A percentile compares a stretch with the other conserved stretches of the same genome.
Evolutionary conservation across 2,329 filamentous ascomycete genomes (phyloP).

Genomic region (Trichoderma atroviride): DNA sequence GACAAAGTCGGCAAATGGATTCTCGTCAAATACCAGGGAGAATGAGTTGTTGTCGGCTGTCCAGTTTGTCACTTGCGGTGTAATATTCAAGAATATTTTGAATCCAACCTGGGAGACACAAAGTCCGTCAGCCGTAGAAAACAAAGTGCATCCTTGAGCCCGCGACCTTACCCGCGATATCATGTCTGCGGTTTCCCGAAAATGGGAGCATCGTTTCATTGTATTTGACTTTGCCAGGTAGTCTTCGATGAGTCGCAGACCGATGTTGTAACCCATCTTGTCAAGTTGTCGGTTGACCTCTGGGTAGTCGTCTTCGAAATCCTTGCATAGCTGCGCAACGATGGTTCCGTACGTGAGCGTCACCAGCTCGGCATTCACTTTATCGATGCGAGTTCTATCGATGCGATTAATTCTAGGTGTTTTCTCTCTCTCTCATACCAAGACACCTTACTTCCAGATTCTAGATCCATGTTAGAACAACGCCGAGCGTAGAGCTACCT

Average conservation of each 20-base stretch:
- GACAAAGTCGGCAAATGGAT: conserved; percentile 94
- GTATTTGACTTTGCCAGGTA: conserved; percentile 95
- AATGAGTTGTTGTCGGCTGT: conserved; percentile 95
- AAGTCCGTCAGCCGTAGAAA: conserved; percentile 29
- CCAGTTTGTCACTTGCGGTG: conserved; percentile 92
- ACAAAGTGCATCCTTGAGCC: neutral
- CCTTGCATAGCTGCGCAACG: conserved; percentile 92
- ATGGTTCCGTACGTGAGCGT: conserved; percentile 98
- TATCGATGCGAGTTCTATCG: conserved; percentile 85
- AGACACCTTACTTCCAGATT: conserved; percentile 84
- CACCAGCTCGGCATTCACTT: conserved; percentile 96
- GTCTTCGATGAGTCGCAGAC: conserved; percentile 92
- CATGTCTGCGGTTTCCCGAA: conserved; percentile 94
- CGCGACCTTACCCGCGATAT: conserved; percentile 72
- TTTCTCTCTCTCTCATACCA: conserved; percentile 4
- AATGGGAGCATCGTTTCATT: conserved; percentile 85
- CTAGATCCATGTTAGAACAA: conserved; percentile 52
- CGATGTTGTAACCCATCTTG: conserved; percentile 99
- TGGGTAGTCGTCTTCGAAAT: conserved; percentile 90
- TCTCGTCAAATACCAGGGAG: conserved; percentile 94
- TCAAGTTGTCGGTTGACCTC: conserved; percentile 98
- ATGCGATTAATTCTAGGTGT: conserved; percentile 35
- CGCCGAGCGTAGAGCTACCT: neutral
- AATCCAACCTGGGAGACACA: conserved; percentile 74
- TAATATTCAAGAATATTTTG: conserved; percentile 98